Evolutionary conservation across 495 filamentous ascomycete genomes (phyloP), one percentile per base, ranked within the genome.

Genomic region (Rhypophila decipiens): DNA sequence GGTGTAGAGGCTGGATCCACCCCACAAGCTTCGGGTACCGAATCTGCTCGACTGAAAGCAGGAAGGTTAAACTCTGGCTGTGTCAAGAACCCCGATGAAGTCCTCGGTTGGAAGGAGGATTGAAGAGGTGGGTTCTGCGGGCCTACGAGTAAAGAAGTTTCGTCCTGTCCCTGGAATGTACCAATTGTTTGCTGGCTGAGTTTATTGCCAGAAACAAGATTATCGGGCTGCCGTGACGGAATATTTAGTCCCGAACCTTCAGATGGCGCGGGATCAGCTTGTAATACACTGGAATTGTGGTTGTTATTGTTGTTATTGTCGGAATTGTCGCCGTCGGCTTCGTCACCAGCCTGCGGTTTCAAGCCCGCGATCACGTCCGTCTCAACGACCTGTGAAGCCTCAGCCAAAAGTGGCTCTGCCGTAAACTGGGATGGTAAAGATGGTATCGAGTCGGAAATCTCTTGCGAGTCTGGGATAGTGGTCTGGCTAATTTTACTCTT

Each of bases 401-500:
- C 20, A 20, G 9, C 34, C 27, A 31, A 20, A 13, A 18, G 19
- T 3, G 10, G 20, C 5, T n/a, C 43, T 31, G 24, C 24, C 5
- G 42, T n/a, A n/a, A n/a, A n/a, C n/a, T n/a, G 34, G 2, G 46
- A 15, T 5, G 44, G 47, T 17, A 47, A 37, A 10, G 55, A 61
- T 10, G 36, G 46, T 11, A 51, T 21, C 2, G 49, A 46, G 13
- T 59, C 40, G 8, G 48, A 40, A 4, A 31, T 24, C 11, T 46
- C 61, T 40, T 67, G 64, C 1, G 64, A 67, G 24, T 67, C 64
- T 0, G 59, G 59, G 5, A 67, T 65, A 1, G 57, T 59, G 4
- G 44, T 47, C 45, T 51, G 55, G 42, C 56, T 57, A 39, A 33
- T 47, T n/a, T n/a, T n/a, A n/a, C n/a, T n/a, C 1, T 5, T 18